Conservation (phyloP, 1,284 basidiomycete genomes). For the Hymenochaete sp. region DNA sequence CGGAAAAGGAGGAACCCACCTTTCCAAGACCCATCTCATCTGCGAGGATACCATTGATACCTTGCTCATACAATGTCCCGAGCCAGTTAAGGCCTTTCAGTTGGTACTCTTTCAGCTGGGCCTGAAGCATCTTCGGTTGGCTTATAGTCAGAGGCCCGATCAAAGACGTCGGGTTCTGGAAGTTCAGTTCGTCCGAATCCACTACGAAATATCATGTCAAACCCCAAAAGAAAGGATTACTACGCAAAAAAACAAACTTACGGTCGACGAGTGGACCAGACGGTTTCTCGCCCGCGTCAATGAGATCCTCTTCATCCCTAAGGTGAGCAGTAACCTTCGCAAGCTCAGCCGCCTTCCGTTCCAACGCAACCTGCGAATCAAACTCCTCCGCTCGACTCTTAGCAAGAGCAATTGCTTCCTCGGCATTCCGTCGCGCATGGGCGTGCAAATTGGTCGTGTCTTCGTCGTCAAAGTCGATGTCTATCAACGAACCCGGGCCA, state of each 20-base stretch:
- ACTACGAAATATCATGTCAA: constrained; percentile 39
- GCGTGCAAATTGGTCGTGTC: constrained; percentile 85
- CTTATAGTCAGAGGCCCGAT: constrained; percentile 79
- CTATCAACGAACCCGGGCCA: constrained; percentile 40
- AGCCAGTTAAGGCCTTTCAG: constrained; percentile 98
- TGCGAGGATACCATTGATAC: constrained; percentile 96
- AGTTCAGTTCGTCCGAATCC: constrained; percentile 96
- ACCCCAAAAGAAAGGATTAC: constrained; percentile 12
- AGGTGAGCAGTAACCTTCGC: constrained; percentile 59
- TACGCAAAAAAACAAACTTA: constrained; percentile 31
- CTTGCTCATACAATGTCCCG: constrained; percentile 96
- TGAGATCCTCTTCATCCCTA: constrained; percentile 37
- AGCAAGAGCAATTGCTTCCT: constrained; percentile 80
- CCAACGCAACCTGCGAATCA: constrained; percentile 73
- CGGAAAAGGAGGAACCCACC: constrained; percentile 32
- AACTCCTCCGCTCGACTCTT: constrained; percentile 79
- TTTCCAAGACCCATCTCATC: constrained; percentile 99
- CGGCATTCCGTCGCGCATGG: constrained; percentile 86
- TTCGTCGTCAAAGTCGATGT: constrained; percentile 94
- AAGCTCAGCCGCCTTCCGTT: constrained; percentile 72
- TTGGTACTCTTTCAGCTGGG: constrained; percentile 97
- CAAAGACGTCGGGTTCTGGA: constrained; percentile 97
- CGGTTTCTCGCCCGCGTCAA: constrained; percentile 25
- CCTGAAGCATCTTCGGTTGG: constrained; percentile 96
- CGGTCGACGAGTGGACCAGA: constrained; percentile 53